Base-by-base conservation (phyloP, 164 flowering plant genomes). In the Annona cherimola region DNA sequence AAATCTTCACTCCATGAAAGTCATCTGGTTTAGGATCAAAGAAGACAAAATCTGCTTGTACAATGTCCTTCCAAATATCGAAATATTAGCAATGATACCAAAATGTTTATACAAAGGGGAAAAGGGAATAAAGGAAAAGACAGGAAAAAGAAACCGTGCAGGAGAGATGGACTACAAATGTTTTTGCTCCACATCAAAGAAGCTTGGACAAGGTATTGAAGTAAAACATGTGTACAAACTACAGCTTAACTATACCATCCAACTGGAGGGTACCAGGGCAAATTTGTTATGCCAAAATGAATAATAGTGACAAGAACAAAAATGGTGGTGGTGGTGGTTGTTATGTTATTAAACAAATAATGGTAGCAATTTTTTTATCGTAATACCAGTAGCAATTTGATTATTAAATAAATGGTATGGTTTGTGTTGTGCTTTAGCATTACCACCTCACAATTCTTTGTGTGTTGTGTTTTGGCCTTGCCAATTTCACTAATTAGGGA, bases 31-130 rank as follows among this genome's bases (percentile, higher is more conserved):
- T 91, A 5, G 95, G 98, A 81, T 92, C 97, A 76, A 90, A 93
- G 83, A 93, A 93, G 42, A 81, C 95, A 80, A 93, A 92, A 81
- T 96, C 95, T 63, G 92, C 96, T 86, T 90, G 93, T 45, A 92
- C 84, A 42, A 66, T 75, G 73, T 76, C 94, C 97, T 94, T 76
- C 68, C 55, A 71, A 4, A 71, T 14, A 40, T 16, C 12, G 42
- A 26, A 73, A 50, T 9, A 50, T 50, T 50, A 50, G 14, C 57
- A 50, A 50, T 26, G 1, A 45, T 45, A 50, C 9, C 57, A 50
- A 50, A 50, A 50, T 50, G 57, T 50, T 16, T 8, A 50, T 50
- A 40, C 5, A 44, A 45, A 45, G 26, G 40, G 68, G 50, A 1
- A 65, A 72, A 2, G 35, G 57, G 19, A 74, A 5, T 63, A 45